Evolutionary conservation across 176 grass and related monocot species (phyloP).

Genomic region (Olyra latifolia): DNA sequence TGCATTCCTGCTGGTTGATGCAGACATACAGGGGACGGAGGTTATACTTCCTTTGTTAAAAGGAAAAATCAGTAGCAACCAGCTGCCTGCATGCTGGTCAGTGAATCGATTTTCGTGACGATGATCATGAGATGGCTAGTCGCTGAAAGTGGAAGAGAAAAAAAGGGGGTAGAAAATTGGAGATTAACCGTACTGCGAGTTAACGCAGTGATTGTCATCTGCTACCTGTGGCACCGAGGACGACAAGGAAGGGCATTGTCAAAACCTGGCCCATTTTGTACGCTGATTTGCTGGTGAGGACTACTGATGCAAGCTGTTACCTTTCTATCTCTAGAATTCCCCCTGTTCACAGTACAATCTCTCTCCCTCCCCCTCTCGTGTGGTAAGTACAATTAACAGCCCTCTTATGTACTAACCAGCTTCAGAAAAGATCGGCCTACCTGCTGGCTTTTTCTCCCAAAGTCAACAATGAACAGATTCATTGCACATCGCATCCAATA

Average conservation of each 20-base stretch:
- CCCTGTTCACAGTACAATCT: not conserved
- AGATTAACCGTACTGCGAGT: not conserved
- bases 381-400: slow-evolving; percentile 3
- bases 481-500: not conserved
- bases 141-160: too few species aligned
- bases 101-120: too few species aligned
- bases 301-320: not conserved
- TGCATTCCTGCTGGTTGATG: too few species aligned
- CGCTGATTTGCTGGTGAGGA: not conserved
- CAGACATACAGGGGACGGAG: too few species aligned
- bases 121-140: too few species aligned
- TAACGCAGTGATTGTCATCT: slow-evolving; percentile 3
- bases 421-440: not conserved
- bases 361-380: not conserved
- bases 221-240: not conserved
- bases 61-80: too few species aligned
- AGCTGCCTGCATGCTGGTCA: too few species aligned
- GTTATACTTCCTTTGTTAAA: too few species aligned
- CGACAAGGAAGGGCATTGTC: not conserved
- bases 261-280: not conserved
- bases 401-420: not conserved
- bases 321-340: not conserved
- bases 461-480: not conserved
- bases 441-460: not conserved
- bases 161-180: too few species aligned